Base-by-base conservation (phyloP, 257 asterid species). In the Phtheirospermum japonicum region DNA sequence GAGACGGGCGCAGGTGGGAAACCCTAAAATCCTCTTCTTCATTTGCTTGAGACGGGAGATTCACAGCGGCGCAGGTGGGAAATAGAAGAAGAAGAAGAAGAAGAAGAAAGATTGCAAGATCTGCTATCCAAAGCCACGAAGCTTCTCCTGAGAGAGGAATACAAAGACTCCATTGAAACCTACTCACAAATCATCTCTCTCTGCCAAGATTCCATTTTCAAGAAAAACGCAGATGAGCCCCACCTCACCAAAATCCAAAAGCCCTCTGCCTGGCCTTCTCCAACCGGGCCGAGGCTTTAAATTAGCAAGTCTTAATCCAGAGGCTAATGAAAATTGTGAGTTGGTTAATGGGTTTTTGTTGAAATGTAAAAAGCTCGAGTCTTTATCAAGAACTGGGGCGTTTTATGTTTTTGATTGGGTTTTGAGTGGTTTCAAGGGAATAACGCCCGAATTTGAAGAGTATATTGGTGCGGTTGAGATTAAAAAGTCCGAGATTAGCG, bases 351-450 rank as follows among this genome's bases (percentile, higher is more conserved):
- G 71, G 72, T 69, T 67, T 20, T 60, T 85, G 67, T 77, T 68
- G 34, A 87, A 75, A 63, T 85, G 90, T 57, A 85, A 77, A n/a
- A n/a, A n/a, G n/a, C n/a, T n/a, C n/a, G n/a, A n/a, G n/a, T n/a
- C n/a, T n/a, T n/a, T n/a, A n/a, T 90, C 95, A 4, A 83, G 78
- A 56, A 78, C 74, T 1, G 97, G 96, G 4, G 78, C 76, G 6
- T 77, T 90, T 34, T 96, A 90, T 66, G 55, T 90, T 33, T 85
- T 96, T 2, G 89, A 83, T 69, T 90, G 97, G 97, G 81, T 83
- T 64, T 14, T 77, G 32, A 71, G 74, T 50, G 85, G 90, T 6
- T 90, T 85, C 40, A 59, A 64, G 0, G 89, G 87, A 1, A 82
- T 74, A 67, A 11, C 58, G 0, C 96, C 96, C 0, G 94, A 90